Base-by-base conservation (phyloP, 2,329 filamentous ascomycete genomes). In the Rutstroemia sp. region DNA sequence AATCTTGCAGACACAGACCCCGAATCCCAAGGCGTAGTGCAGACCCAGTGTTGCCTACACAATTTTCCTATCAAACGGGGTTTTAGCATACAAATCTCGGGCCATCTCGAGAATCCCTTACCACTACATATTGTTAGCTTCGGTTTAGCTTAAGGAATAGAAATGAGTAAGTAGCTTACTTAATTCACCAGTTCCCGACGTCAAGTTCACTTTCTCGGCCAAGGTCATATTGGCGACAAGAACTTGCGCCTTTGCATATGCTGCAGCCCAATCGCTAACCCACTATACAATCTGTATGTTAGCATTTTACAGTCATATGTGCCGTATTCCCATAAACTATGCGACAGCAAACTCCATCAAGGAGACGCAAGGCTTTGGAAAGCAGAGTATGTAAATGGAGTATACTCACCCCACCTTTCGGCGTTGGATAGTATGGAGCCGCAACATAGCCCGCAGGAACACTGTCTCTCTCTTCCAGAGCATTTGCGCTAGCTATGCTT, bases 181-280 rank as follows among this genome's bases (percentile, higher is more conserved):
- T 61, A 77, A 86, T 44, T 85, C 78, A 1, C 87, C 87, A 1
- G 80, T 85, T 3, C 88, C 88, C 1, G 81, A 80, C 0, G 87
- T 90, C 51, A 91, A 77, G 66, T 91, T 92, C 3, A 86, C 84
- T 73, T 92, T 92, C 69, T 92, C 88, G 2, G 87, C 87, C 56
- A 92, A 71, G 0, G 87, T 92, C 87, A 92, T 89, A 48, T 82
- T 79, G 53, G 82, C 80, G 16, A 92, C 88, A 14, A 92, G 70
- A 3, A 75, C 70, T 57, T 83, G 77, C 1, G 88, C 88, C 65
- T 87, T 89, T 52, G 73, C 73, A 66, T 91, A 92, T 63, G 86
- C 86, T 17, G 80, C 79, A 21, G 74, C 74, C 88, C 88, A 92
- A 21, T 52, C 61, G 2, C 60, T 51, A 19, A 63, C 55, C 67